A percentile compares a stretch with the other conserved stretches of the same genome.
Conservation (phyloP, 108 stramenopile species). For the Fragilariopsis cylindrus region DNA sequence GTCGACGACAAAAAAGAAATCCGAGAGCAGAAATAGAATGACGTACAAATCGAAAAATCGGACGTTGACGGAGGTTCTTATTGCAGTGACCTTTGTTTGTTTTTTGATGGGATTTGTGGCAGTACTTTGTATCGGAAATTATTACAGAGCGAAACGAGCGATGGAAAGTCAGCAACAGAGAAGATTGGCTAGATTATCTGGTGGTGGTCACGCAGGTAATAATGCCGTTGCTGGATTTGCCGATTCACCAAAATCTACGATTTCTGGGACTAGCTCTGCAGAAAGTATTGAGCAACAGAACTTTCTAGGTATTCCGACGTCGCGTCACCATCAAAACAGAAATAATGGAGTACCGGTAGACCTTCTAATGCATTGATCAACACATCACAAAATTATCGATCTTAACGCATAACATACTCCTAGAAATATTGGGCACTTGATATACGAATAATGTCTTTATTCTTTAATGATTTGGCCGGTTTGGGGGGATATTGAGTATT, state of each 20-base stretch:
- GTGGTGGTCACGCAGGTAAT: conserved; percentile 24
- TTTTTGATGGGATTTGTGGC: conserved; percentile 76
- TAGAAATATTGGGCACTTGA: too few species aligned
- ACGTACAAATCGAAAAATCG: conserved; percentile 67
- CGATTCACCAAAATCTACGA: conserved; percentile 39
- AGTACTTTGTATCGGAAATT: conserved; percentile 84
- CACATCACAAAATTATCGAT: too few species aligned
- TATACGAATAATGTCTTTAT: too few species aligned
- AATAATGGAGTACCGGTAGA: too few species aligned
- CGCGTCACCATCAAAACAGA: too few species aligned
- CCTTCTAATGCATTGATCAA: too few species aligned
- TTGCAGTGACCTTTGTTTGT: conserved; percentile 62
- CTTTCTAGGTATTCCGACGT: background rate
- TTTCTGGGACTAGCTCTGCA: conserved; percentile 27
- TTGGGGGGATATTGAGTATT: too few species aligned
- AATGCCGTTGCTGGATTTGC: conserved; percentile 20
- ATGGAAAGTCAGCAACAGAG: conserved; percentile 72
- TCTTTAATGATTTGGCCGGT: too few species aligned
- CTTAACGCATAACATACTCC: too few species aligned
- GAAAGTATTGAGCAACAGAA: conserved; percentile 30
- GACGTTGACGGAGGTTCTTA: conserved; percentile 62
- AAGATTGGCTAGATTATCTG: conserved; percentile 47
- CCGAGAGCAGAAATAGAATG: background rate
- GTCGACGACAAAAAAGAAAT: background rate
- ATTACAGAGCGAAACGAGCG: conserved; percentile 80